These are phyloP conservation scores for Fraxinus angustifolia DNA, from an alignment of 305 asterid species.

Conservation along the genomic window DNA sequence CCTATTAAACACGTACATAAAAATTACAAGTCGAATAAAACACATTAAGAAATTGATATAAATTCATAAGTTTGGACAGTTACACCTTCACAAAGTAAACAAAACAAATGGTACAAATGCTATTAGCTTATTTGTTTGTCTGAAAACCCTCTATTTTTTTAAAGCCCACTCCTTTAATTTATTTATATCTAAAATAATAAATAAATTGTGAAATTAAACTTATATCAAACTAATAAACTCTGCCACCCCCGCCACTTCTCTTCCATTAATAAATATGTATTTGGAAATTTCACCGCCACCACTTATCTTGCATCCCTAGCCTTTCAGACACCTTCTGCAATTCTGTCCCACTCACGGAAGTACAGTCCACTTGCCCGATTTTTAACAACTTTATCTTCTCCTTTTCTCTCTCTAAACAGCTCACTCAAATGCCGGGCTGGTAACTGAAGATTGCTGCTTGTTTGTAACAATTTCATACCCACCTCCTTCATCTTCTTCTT, in stretches of 20 bases:
- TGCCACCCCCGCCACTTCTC: slow-evolving; percentile 10
- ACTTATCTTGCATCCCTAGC: slow-evolving; percentile 19
- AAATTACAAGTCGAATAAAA: background rate
- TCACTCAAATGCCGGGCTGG: slow-evolving; percentile 39
- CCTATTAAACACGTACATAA: background rate
- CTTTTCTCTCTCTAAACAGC: slow-evolving; percentile 8
- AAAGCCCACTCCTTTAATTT: slow-evolving; percentile 27
- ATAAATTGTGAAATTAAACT: slow-evolving; percentile 43
- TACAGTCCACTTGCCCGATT: slow-evolving; percentile 19
- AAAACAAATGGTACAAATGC: slow-evolving; percentile 26
- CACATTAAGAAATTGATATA: background rate
- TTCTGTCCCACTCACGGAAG: slow-evolving; percentile 43
- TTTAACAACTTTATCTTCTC: background rate
- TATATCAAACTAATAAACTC: background rate
- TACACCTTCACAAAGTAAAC: slow-evolving; percentile 41
- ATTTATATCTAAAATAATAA: slow-evolving; percentile 60
- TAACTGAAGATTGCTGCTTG: slow-evolving; percentile 40
- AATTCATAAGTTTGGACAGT: slow-evolving; percentile 43
- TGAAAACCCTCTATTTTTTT: background rate
- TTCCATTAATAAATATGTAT: slow-evolving; percentile 14
- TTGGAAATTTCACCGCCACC: slow-evolving; percentile 25
- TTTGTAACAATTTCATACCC: slow-evolving; percentile 65
- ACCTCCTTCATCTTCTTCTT: slow-evolving; percentile 35
- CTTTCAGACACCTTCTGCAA: slow-evolving; percentile 48
- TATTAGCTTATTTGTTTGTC: slow-evolving; percentile 31